Conservation (phyloP, 2,329 filamentous ascomycete genomes). For the Bipolaris gigantea region DNA sequence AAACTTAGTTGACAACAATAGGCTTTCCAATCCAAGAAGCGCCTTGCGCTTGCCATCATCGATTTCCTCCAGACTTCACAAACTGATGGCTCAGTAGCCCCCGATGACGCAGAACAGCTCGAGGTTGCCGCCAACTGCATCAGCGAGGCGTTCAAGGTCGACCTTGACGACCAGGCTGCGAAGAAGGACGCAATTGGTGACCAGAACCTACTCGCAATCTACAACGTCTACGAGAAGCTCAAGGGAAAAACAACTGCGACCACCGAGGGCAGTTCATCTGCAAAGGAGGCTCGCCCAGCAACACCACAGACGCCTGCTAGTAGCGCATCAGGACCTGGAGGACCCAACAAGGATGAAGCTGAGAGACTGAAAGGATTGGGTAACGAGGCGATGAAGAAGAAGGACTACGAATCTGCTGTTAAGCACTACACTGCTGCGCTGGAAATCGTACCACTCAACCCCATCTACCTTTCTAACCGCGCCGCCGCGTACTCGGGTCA, state of each 20-base stretch:
- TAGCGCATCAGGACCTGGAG: constrained; percentile 42
- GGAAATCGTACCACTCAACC: constrained; percentile 77
- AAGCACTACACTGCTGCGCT: constrained; percentile 87
- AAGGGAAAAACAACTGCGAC: constrained; percentile 64
- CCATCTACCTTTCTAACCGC: constrained; percentile 96
- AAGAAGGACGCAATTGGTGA: constrained; percentile 76
- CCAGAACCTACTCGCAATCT: constrained; percentile 88
- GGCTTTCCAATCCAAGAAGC: constrained; percentile 66
- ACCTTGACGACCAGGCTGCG: constrained; percentile 74
- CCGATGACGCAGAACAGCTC: constrained; percentile 90
- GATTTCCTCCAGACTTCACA: constrained; percentile 87
- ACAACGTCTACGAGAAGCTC: constrained; percentile 94
- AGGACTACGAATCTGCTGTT: constrained; percentile 83
- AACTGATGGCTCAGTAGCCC: constrained; percentile 81
- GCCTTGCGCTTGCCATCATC: constrained; percentile 94
- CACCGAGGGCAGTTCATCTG: constrained; percentile 48
- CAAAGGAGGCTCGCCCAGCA: constrained; percentile 47
- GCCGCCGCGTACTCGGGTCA: constrained; percentile 88
- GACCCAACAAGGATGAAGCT: constrained; percentile 72
- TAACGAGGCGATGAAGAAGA: constrained; percentile 92
- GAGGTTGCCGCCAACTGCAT: constrained; percentile 96
- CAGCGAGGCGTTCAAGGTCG: constrained; percentile 91
- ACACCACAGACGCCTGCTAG: constrained; percentile 43
- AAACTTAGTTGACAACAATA: constrained; percentile 25
- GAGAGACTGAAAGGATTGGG: constrained; percentile 87